Evolutionary conservation across 805 yeast genomes (phyloP), one percentile per base, ranked within the genome.

Genomic region (Pichia scutulata): DNA sequence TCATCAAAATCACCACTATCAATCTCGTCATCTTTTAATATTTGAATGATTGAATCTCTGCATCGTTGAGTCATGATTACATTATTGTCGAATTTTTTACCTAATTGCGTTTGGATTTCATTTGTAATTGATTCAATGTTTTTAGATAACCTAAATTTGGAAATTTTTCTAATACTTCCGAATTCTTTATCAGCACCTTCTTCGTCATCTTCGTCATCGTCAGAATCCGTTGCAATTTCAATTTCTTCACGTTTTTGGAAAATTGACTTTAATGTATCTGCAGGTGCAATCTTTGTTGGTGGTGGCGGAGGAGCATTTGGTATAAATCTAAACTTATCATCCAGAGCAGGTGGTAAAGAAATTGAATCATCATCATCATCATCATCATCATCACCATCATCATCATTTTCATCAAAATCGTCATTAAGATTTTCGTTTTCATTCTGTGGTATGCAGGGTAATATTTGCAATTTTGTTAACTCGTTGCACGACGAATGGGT

Each of bases 141-240:
- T 14, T 28, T 18, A 18, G 61, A 57, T 24, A 59, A 52, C 46
- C 52, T 55, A 25, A 59, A 59, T 39, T 55, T 58, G 21, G 37
- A 16, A 5, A 33, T 33, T 33, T n/a, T 33, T 10, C n/a, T 33
- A 7, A 33, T 5, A n/a, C n/a, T 33, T 2, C 7, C n/a, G 10
- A 33, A 6, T 33, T 12, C 37, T 7, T 33, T 16, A n/a, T 2
- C 10, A 16, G 16, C 19, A n/a, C 7, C 19, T 5, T 33, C 10
- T 9, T n/a, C 37, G 9, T 30, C 54, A 7, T 56, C 55, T 6
- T 44, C 49, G 4, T 52, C 55, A n/a, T 48, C 46, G 10, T 47
- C 51, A 16, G 48, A 24, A 23, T 53, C 50, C 14, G 55, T 28
- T 10, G 46, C 52, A 42, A 46, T 48, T 26, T 44, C 36, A 13